Evolutionary conservation across 495 filamentous ascomycete genomes (phyloP).

Genomic region (Letharia columbiana): DNA sequence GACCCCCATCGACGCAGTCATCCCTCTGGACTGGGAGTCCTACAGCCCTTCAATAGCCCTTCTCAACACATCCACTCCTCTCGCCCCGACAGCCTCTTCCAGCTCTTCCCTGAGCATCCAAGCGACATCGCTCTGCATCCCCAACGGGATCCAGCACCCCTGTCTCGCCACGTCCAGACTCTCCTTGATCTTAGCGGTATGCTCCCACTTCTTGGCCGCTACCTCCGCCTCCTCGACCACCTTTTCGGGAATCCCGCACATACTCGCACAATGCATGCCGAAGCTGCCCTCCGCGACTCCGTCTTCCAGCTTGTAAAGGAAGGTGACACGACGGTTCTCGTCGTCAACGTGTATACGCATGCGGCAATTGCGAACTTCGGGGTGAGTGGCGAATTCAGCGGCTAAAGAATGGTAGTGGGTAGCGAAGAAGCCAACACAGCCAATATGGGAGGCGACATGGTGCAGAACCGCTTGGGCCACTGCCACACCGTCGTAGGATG

Average conservation of each 20-base stretch:
- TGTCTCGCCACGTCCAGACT: conserved; percentile 71
- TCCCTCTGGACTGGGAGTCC: conserved; percentile 16
- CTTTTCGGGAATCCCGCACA: conserved; percentile 84
- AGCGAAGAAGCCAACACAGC: conserved; percentile 92
- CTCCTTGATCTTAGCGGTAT: conserved; percentile 82
- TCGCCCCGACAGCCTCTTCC: conserved; percentile 26
- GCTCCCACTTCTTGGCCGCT: conserved; percentile 92
- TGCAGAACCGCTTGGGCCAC: conserved; percentile 95
- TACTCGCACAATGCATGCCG: conserved; percentile 97
- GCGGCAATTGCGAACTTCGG: conserved; percentile 72
- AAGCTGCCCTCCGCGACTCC: conserved; percentile 97
- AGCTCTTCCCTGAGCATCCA: conserved; percentile 55
- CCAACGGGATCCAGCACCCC: conserved; percentile 72
- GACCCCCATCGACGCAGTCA: not conserved
- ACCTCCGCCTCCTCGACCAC: conserved; percentile 81
- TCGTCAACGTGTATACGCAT: conserved; percentile 96
- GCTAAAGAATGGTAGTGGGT: conserved; percentile 96
- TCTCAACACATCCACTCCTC: conserved; percentile 41
- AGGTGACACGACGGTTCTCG: conserved; percentile 71
- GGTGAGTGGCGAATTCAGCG: conserved; percentile 77
- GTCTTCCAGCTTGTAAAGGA: conserved; percentile 89
- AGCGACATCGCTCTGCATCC: conserved; percentile 84
- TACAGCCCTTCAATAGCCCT: conserved; percentile 70
- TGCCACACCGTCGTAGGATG: conserved; percentile 89
- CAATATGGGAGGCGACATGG: conserved; percentile 86